A percentile compares a stretch with the other conserved stretches of the same genome.
These are phyloP conservation scores for Cryphonectria nitschkei DNA, from an alignment of 2,329 filamentous ascomycete genomes.

Conservation along the genomic window DNA sequence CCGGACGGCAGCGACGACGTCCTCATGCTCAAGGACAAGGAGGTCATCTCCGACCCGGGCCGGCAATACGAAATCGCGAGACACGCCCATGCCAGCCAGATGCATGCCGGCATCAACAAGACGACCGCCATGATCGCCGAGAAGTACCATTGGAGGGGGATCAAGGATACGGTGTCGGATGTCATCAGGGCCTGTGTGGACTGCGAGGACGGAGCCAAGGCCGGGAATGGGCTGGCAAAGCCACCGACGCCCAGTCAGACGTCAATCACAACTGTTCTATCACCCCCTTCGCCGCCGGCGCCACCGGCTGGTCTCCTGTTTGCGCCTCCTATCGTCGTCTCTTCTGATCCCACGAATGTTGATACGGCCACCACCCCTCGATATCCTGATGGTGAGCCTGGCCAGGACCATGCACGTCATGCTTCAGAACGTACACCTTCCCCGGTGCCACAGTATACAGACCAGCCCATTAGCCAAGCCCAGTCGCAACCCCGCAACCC, in stretches of 20 bases:
- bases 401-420: slow-evolving; percentile 9
- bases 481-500: slow-evolving; percentile 42
- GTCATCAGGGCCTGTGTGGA: slow-evolving; percentile 90
- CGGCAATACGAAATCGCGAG: slow-evolving; percentile 89
- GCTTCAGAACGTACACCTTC: slow-evolving; percentile 35
- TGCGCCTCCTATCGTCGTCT: slow-evolving; percentile 15
- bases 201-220: slow-evolving; percentile 80
- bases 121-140: slow-evolving; percentile 93
- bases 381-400: slow-evolving; percentile 25
- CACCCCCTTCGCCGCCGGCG: slow-evolving; percentile 19
- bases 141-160: slow-evolving; percentile 95
- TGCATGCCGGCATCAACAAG: slow-evolving; percentile 96
- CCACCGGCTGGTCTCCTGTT: slow-evolving; percentile 8
- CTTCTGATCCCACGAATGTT: slow-evolving; percentile 29
- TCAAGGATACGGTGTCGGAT: slow-evolving; percentile 95
- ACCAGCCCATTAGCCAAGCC: slow-evolving; percentile 30
- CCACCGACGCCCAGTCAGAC: slow-evolving; percentile 24
- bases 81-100: slow-evolving; percentile 66
- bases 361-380: slow-evolving; percentile 33
- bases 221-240: slow-evolving; percentile 32
- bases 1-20: slow-evolving; percentile 55
- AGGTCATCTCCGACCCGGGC: slow-evolving; percentile 89
- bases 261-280: not conserved
- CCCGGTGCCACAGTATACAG: slow-evolving; percentile 32
- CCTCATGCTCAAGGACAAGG: slow-evolving; percentile 96